Evolutionary conservation across 352 stramenopile species (phyloP).

Genomic region (Lagenidium giganteum): DNA sequence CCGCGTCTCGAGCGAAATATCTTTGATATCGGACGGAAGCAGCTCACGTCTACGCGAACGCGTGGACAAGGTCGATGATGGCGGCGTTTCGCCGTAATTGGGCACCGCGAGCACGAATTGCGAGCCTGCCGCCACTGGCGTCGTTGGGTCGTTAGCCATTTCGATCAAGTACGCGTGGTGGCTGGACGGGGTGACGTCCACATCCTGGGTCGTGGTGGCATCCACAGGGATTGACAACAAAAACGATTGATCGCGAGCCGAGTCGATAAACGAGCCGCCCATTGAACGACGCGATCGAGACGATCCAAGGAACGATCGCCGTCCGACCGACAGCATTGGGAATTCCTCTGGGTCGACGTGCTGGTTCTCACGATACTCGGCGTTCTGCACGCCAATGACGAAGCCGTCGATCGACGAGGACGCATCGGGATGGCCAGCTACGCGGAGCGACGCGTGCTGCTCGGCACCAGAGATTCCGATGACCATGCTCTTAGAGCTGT

Average conservation of each 20-base stretch:
- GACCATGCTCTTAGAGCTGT: slow-evolving; percentile 45
- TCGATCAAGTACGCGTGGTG: slow-evolving; percentile 59
- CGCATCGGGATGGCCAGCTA: slow-evolving; percentile 38
- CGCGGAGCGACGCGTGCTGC: slow-evolving; percentile 42
- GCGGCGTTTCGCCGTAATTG: too few species aligned
- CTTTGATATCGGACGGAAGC: slow-evolving; percentile 46
- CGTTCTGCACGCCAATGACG: slow-evolving; percentile 45
- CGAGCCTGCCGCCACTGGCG: slow-evolving; percentile 21
- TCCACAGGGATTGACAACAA: slow-evolving; percentile 54
- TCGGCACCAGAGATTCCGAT: slow-evolving; percentile 47
- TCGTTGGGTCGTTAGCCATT: slow-evolving; percentile 40
- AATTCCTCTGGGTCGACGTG: slow-evolving; percentile 15
- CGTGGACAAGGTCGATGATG: slow-evolving; percentile 16
- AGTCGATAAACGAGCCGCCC: too few species aligned
- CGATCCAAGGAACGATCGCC: slow-evolving; percentile 26
- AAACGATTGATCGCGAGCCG: slow-evolving; percentile 12
- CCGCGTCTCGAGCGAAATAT: slow-evolving; percentile 49
- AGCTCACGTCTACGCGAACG: slow-evolving; percentile 26
- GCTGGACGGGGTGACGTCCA: slow-evolving; percentile 31
- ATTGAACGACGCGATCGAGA: slow-evolving; percentile 30
- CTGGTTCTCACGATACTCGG: slow-evolving; percentile 19
- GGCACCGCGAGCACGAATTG: slow-evolving; percentile 57
- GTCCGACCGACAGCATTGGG: slow-evolving; percentile 24
- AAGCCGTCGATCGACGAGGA: slow-evolving; percentile 51
- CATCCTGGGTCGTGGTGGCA: slow-evolving; percentile 35